Evolutionary conservation across 108 stramenopile species (phyloP), one percentile per base, ranked within the genome.

Genomic region (Phaeodactylum tricornutum): DNA sequence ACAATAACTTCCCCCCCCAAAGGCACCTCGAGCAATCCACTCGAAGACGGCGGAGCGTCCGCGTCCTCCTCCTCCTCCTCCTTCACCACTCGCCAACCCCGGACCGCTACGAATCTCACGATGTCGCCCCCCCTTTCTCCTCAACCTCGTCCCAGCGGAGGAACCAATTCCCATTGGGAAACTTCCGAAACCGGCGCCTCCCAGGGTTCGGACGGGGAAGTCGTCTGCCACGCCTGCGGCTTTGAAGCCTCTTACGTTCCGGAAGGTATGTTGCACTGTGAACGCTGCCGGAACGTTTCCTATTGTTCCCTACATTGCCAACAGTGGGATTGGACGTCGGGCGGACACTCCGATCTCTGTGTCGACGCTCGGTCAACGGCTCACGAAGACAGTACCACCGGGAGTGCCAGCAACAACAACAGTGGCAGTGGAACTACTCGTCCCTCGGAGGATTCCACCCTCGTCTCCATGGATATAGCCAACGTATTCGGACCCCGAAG

Each of bases 141-240:
- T n/a, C n/a, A n/a, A n/a, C n/a, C n/a, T n/a, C n/a, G n/a, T n/a
- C n/a, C n/a, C n/a, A n/a, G n/a, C n/a, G n/a, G n/a, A n/a, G n/a
- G n/a, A n/a, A n/a, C n/a, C n/a, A n/a, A n/a, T n/a, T n/a, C n/a
- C n/a, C n/a, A n/a, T n/a, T n/a, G n/a, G n/a, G n/a, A n/a, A n/a
- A n/a, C n/a, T n/a, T n/a, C n/a, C n/a, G n/a, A n/a, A n/a, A n/a
- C n/a, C n/a, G n/a, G n/a, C n/a, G n/a, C n/a, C n/a, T n/a, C n/a
- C n/a, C n/a, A n/a, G n/a, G 50, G n/a, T 1, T 30, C 29, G 2
- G 21, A n/a, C 7, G 9, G n/a, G 25, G 50, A 38, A 36, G n/a
- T 52, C 9, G 34, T 15, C 12, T 52, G 50, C 34, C 36, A 52
- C 14, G 50, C 50, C 27, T 52, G 50, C 35, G 50, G 50, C 4